Conservation (phyloP, 164 flowering plant species). For the Warburgia ugandensis region DNA sequence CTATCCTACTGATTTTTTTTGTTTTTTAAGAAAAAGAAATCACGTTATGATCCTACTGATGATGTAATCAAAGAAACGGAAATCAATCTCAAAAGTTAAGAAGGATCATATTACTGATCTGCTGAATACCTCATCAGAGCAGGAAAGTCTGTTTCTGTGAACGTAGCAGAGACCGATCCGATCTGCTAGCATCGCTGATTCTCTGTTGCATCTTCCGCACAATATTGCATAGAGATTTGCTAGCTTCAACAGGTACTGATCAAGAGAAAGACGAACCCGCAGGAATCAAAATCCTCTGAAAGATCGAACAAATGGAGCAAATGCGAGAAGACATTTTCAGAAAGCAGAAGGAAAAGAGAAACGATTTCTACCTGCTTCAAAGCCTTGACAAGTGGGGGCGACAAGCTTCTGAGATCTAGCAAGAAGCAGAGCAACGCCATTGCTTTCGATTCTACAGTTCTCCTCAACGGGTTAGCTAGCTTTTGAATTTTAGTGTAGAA, state of each 20-base stretch:
- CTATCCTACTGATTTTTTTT: too few species aligned
- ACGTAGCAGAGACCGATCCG: conserved; percentile 48
- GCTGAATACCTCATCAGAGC: conserved; percentile 51
- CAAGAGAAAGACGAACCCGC: neutral
- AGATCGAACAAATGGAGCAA: too few species aligned
- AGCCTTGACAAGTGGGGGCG: conserved; percentile 50
- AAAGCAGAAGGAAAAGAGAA: neutral
- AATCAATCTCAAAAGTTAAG: too few species aligned
- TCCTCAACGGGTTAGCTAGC: too few species aligned
- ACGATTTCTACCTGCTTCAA: conserved; percentile 46
- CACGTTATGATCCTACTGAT: too few species aligned
- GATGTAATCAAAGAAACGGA: too few species aligned
- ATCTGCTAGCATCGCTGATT: conserved; percentile 14
- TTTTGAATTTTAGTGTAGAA: too few species aligned
- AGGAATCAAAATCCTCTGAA: neutral
- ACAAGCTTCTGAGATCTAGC: conserved; percentile 58
- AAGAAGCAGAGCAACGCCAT: conserved; percentile 72
- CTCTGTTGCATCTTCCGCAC: neutral
- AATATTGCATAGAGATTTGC: conserved; percentile 31
- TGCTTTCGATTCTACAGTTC: too few species aligned
- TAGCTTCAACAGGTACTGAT: conserved; percentile 26
- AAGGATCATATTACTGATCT: too few species aligned
- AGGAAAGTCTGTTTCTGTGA: conserved; percentile 33
- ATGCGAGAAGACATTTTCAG: neutral
- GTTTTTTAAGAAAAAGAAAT: too few species aligned